phyloP scores from a whole-genome alignment of 805 yeast genomes.

The Debaryomyces prosopidis region DNA sequence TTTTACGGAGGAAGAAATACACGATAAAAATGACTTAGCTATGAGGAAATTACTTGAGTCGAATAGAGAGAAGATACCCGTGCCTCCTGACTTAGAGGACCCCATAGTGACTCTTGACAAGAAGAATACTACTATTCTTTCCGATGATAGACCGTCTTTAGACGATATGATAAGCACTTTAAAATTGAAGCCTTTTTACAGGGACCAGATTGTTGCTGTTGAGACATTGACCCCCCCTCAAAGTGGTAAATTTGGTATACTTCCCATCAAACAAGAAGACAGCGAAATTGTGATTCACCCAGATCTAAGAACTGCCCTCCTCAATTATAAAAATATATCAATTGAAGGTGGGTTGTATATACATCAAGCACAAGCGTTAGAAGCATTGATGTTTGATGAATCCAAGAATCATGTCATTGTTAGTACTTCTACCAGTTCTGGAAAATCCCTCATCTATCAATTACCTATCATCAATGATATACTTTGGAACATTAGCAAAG shows the following conservation, averaged over 20 bases:
- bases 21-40: slow-evolving; percentile 36
- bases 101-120: slow-evolving; percentile 35
- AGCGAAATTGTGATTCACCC: slow-evolving; percentile 39
- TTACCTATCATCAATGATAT: slow-evolving; percentile 67
- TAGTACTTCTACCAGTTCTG: slow-evolving; percentile 95
- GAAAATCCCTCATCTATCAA: slow-evolving; percentile 91
- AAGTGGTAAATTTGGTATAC: slow-evolving; percentile 46
- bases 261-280: slow-evolving; percentile 20
- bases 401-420: slow-evolving; percentile 65
- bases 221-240: slow-evolving; percentile 48
- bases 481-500: slow-evolving; percentile 34
- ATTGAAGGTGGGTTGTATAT: slow-evolving; percentile 56
- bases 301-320: slow-evolving; percentile 49
- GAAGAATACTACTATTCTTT: slow-evolving; percentile 4
- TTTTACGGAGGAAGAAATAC: slow-evolving; percentile 22
- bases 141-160: slow-evolving; percentile 34
- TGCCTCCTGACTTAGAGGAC: slow-evolving; percentile 50
- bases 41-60: slow-evolving; percentile 35
- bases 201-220: slow-evolving; percentile 59
- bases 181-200: slow-evolving; percentile 50
- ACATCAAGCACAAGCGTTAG: slow-evolving; percentile 82
- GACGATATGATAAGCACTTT: slow-evolving; percentile 51
- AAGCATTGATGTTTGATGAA: slow-evolving; percentile 47
- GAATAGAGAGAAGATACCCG: slow-evolving; percentile 47
- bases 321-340: slow-evolving; percentile 42